Base-by-base conservation (phyloP, 2,329 filamentous ascomycete genomes). In the Nemania sp. region DNA sequence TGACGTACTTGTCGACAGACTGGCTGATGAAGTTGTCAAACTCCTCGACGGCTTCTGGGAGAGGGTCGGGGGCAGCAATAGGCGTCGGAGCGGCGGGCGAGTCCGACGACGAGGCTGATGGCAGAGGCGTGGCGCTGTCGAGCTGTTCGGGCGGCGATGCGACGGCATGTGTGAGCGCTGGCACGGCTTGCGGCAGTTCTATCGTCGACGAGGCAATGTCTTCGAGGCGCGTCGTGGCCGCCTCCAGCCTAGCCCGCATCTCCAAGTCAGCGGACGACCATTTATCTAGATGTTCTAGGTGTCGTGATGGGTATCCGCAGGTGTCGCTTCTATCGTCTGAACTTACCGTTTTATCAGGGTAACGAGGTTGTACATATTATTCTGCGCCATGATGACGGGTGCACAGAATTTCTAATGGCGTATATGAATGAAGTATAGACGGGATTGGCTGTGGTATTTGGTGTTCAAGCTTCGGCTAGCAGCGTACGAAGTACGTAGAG, bases 341-440 rank as follows among this genome's bases (percentile, higher is more conserved):
- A 75, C 83, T 66, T 83, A 97, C 94, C 94, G 86, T 83, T 99
- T 99, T 78, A 99, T 97, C 68, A 99, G 84, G 49, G 94, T 99
- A 30, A 91, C 95, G 60, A 99, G 78, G 72, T 96, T 97, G 76
- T 97, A 87, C 91, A 97, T 97, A 68, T 91, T 90, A 75, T 82
- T 89, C 59, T 85, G 77, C 62, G 87, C 83, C 88, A 92, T 92
- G 5, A 46, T 63, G 58, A 45, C 34, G 26, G 39, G 51, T 41
- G 37, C 5, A 36, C 26, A 42, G 22, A 36, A 34, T 28, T 31
- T 31, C 40, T 41, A 49, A 37, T 46, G 14, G 34, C 30, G 22
- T 42, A 49, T 28, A 23, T 17, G 28, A 19, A 39, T 15, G 22
- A 17, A 17, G 39, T 28, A 26, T 17, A 23, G 22, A 11, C 39